phyloP scores from a whole-genome alignment of 495 filamentous ascomycete species.

The Rusavskia elegans region DNA sequence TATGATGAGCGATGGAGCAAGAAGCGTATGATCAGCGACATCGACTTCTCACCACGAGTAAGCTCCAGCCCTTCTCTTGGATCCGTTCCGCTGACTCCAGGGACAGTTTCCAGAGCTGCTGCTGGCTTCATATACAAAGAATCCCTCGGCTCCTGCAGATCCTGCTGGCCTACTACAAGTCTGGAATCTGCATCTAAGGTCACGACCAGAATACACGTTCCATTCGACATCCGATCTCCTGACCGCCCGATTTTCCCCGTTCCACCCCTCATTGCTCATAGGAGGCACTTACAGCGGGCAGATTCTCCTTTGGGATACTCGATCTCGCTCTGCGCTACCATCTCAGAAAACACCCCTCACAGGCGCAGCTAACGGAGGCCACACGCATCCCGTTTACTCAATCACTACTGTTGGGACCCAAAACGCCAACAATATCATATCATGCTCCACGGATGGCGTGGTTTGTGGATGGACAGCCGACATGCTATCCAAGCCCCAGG shows the following conservation, averaged over 20 bases:
- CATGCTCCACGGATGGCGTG: conserved; percentile 86
- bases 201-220: conserved; percentile 89
- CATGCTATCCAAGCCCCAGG: conserved; percentile 91
- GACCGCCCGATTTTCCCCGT: conserved; percentile 89
- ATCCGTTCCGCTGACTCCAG: conserved; percentile 1
- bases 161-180: conserved; percentile 89
- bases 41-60: conserved; percentile 86
- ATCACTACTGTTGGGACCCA: conserved; percentile 94
- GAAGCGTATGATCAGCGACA: conserved; percentile 86
- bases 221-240: conserved; percentile 93
- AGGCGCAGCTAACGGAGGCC: conserved; percentile 47
- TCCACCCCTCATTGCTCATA: conserved; percentile 89
- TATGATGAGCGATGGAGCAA: conserved; percentile 93
- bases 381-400: conserved; percentile 92
- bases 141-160: conserved; percentile 85
- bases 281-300: conserved; percentile 93
- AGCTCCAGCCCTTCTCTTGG: background rate
- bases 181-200: conserved; percentile 90
- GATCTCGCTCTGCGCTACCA: conserved; percentile 51
- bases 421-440: conserved; percentile 96
- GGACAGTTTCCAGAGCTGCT: conserved; percentile 72
- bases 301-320: conserved; percentile 96
- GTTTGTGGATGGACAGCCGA: conserved; percentile 94
- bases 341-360: conserved; percentile 94
- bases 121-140: conserved; percentile 90